A percentile compares a stretch with the other conserved stretches of the same genome.
These are phyloP conservation scores for Petunia hybrid DNA, from an alignment of 305 asterid genomes.

Conservation along the genomic window DNA sequence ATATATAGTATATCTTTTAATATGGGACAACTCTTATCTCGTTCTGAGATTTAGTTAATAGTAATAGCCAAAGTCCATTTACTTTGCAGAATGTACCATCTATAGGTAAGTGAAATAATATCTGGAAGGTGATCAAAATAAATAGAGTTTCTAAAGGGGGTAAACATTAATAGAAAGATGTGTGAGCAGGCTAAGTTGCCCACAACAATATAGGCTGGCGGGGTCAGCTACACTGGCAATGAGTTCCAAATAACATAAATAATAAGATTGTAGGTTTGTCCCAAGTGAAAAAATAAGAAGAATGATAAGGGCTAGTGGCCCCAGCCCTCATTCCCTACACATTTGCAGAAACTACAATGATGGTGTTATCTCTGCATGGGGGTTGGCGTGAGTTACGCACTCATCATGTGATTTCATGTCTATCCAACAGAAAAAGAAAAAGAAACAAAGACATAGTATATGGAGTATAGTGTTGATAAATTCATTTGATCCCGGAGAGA, in stretches of 20 bases:
- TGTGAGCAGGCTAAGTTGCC: background rate
- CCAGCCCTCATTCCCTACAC: slow-evolving; percentile 14
- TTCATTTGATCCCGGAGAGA: no score
- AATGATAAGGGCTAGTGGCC: background rate
- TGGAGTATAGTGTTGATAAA: no score
- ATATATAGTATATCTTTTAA: no score
- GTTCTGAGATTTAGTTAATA: no score
- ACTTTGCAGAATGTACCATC: background rate
- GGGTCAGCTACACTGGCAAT: slow-evolving; percentile 17
- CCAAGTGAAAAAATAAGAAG: slow-evolving; percentile 1
- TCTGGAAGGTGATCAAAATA: background rate
- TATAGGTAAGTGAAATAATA: slow-evolving; percentile 10
- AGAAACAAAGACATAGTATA: no score
- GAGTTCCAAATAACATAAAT: slow-evolving; percentile 32
- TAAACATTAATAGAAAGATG: background rate
- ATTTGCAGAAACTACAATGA: slow-evolving; percentile 25
- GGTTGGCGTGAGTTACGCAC: slow-evolving; percentile 43
- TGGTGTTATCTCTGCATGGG: slow-evolving; percentile 39
- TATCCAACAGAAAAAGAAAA: no score
- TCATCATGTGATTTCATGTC: slow-evolving; percentile 31
- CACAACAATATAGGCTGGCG: background rate
- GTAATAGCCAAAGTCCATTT: no score
- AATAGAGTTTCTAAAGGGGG: background rate
- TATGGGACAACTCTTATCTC: no score
- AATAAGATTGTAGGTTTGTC: slow-evolving; percentile 36